phyloP scores from a whole-genome alignment of 371 early-diverging fungal genomes.

The Dichotomocladium elegans region DNA sequence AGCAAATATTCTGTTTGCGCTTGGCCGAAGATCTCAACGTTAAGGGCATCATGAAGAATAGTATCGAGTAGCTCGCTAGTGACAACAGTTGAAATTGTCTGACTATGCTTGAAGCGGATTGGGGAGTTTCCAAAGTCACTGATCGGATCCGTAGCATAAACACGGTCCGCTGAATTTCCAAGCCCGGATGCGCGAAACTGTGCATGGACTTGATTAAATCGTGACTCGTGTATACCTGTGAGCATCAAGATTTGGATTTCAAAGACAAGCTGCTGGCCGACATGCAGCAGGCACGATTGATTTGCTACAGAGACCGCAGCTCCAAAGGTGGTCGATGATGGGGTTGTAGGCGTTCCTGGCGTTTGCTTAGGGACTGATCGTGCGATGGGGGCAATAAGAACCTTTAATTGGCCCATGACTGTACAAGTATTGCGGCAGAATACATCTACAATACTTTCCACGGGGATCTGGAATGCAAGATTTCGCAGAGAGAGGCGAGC shows the following conservation, averaged over 20 bases:
- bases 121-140: slow-evolving; percentile 41
- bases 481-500: slow-evolving; percentile 52
- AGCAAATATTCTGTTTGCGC: slow-evolving; percentile 40
- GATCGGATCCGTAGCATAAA: slow-evolving; percentile 59
- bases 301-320: background rate
- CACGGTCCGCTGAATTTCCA: slow-evolving; percentile 29
- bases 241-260: slow-evolving; percentile 68
- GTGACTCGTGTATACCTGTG: slow-evolving; percentile 58
- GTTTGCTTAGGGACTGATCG: slow-evolving; percentile 17
- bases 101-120: slow-evolving; percentile 58
- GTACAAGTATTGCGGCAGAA: slow-evolving; percentile 54
- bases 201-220: slow-evolving; percentile 74
- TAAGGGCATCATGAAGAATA: slow-evolving; percentile 33
- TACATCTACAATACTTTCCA: slow-evolving; percentile 53
- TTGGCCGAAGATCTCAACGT: slow-evolving; percentile 62
- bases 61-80: slow-evolving; percentile 41
- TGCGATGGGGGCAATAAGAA: slow-evolving; percentile 49
- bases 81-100: slow-evolving; percentile 53
- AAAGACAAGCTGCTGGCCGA: slow-evolving; percentile 62
- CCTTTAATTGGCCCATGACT: slow-evolving; percentile 42
- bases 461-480: slow-evolving; percentile 43
- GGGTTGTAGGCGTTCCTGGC: background rate
- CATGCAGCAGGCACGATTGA: too few species aligned
- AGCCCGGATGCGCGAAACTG: slow-evolving; percentile 71
- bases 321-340: background rate